Conservation (phyloP, 1,139 yeast species). For the Schwanniomyces etchellsii region DNA sequence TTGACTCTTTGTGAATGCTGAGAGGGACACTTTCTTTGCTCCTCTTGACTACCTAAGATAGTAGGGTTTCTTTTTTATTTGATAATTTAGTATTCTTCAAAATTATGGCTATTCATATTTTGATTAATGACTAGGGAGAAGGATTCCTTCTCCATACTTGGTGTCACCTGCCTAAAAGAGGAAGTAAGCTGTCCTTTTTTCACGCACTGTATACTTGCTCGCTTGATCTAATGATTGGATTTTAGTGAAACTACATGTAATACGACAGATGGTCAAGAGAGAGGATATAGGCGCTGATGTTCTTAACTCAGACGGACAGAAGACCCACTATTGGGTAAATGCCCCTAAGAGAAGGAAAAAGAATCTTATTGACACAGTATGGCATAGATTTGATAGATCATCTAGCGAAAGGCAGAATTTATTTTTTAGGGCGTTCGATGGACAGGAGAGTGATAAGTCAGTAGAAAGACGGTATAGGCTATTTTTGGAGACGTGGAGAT, state of each 20-base stretch:
- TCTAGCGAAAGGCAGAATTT: conserved; percentile 21
- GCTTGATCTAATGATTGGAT: no score
- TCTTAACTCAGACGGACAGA: conserved; percentile 7
- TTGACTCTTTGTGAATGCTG: no score
- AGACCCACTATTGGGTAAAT: conserved; percentile 8
- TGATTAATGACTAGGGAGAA: no score
- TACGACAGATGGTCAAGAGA: conserved; percentile 1
- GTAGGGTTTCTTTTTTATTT: no score
- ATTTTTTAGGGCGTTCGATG: conserved; percentile 26
- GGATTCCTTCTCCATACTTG: no score
- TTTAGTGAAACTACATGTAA: neutral
- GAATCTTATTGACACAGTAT: conserved; percentile 1
- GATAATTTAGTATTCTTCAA: no score
- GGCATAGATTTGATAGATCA: conserved; percentile 3
- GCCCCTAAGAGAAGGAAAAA: conserved; percentile 4
- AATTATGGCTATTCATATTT: no score
- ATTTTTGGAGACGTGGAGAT: conserved; percentile 34
- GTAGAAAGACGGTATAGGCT: conserved; percentile 30
- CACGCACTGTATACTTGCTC: no score
- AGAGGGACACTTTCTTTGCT: no score
- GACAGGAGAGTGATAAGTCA: conserved; percentile 32
- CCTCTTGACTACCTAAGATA: no score
- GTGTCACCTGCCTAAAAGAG: no score
- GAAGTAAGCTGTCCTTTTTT: no score
- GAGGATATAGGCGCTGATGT: conserved; percentile 3